phyloP scores from a whole-genome alignment of 2,329 filamentous ascomycete genomes.

The Leptodontidium sp. region DNA sequence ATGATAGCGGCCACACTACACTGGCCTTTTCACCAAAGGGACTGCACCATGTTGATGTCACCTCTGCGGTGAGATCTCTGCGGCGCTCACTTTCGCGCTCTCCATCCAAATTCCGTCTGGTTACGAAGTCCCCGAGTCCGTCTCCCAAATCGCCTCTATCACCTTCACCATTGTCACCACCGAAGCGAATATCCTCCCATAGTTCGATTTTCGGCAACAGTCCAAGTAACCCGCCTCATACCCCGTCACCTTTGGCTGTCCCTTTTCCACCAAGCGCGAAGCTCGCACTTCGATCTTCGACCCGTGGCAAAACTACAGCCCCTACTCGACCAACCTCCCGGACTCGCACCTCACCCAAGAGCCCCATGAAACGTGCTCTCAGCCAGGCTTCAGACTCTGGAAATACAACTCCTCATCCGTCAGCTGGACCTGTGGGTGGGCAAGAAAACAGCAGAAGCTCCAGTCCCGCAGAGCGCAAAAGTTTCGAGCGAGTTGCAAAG shows the following conservation, averaged over 20 bases:
- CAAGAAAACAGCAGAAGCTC: constrained; percentile 54
- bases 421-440: constrained; percentile 40
- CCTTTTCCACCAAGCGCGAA: constrained; percentile 73
- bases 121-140: constrained; percentile 52
- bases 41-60: constrained; percentile 82
- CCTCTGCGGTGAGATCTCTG: constrained; percentile 81
- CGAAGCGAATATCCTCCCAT: constrained; percentile 56
- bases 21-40: constrained; percentile 86
- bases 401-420: constrained; percentile 63
- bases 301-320: constrained; percentile 62
- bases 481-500: constrained; percentile 61
- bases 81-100: constrained; percentile 90
- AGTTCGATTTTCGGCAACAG: constrained; percentile 45
- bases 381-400: constrained; percentile 71
- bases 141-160: constrained; percentile 66
- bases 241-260: constrained; percentile 64
- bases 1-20: constrained; percentile 72
- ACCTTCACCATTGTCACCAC: constrained; percentile 61
- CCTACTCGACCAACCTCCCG: constrained; percentile 66
- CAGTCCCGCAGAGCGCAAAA: constrained; percentile 54
- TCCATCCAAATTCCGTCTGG: constrained; percentile 86
- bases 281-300: constrained; percentile 69
- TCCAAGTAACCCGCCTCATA: constrained; percentile 48
- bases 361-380: constrained; percentile 81
- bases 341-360: constrained; percentile 76